phyloP scores from a whole-genome alignment of 129 eudicot species.

The Chrysanthemum makinoi region DNA sequence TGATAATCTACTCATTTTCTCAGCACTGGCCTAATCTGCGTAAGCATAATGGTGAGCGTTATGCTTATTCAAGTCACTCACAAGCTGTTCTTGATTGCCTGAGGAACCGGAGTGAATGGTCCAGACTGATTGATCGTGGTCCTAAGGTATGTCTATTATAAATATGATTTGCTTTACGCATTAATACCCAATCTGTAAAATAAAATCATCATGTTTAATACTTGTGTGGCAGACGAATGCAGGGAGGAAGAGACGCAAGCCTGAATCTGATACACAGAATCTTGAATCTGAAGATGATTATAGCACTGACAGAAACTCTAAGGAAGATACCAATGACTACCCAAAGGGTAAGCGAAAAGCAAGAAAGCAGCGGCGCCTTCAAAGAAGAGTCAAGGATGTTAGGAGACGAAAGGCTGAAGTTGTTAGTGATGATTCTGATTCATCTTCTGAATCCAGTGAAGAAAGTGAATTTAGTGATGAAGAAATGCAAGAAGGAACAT shows the following conservation, averaged over 20 bases:
- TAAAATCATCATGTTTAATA: neutral
- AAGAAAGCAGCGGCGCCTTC: constrained; percentile 66
- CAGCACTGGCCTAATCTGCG: constrained; percentile 93
- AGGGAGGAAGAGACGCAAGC: constrained; percentile 75
- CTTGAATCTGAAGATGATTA: constrained; percentile 71
- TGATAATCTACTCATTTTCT: neutral
- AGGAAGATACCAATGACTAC: constrained; percentile 51
- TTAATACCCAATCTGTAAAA: neutral
- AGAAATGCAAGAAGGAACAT: constrained; percentile 33
- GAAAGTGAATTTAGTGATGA: constrained; percentile 65
- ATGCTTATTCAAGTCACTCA: constrained; percentile 94
- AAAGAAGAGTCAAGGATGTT: constrained; percentile 53
- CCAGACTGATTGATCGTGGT: constrained; percentile 93
- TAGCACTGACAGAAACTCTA: constrained; percentile 35
- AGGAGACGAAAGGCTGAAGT: constrained; percentile 60
- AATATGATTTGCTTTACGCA: neutral
- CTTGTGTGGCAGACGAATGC: constrained; percentile 56
- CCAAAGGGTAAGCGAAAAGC: constrained; percentile 78
- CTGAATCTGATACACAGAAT: constrained; percentile 50
- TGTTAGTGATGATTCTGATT: constrained; percentile 47
- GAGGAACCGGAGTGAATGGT: constrained; percentile 95
- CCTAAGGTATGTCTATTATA: constrained; percentile 60
- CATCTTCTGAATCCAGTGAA: constrained; percentile 53
- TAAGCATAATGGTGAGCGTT: constrained; percentile 94
- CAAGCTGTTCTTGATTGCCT: constrained; percentile 98